These are phyloP conservation scores for Pholiota conissans DNA, from an alignment of 768 basidiomycete species.

Conservation along the genomic window DNA sequence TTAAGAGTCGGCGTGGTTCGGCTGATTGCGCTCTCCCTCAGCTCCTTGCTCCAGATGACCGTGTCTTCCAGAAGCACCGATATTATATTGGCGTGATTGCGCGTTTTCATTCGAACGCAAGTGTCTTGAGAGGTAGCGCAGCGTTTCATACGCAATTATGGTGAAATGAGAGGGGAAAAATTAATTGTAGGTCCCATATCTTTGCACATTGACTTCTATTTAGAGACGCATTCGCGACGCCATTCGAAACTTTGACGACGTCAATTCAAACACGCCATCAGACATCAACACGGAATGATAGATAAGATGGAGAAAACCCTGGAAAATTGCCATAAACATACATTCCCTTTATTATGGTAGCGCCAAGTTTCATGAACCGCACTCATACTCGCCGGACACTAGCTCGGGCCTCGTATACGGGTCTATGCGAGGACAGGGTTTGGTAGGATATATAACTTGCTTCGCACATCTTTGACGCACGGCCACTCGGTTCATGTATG, in stretches of 20 bases:
- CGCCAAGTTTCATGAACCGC: slow-evolving; percentile 1
- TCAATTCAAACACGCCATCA: slow-evolving; percentile 8
- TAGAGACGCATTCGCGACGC: not conserved
- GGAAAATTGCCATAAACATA: slow-evolving; percentile 11
- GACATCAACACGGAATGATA: slow-evolving; percentile 7
- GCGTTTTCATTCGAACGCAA: too few species aligned
- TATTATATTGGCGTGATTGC: too few species aligned
- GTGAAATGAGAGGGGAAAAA: not conserved
- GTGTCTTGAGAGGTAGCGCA: too few species aligned
- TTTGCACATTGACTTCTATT: not conserved
- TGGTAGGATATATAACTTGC: not conserved
- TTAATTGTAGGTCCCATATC: not conserved
- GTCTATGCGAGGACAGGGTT: not conserved
- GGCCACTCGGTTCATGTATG: slow-evolving; percentile 7
- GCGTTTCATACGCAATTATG: too few species aligned
- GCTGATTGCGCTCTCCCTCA: not conserved
- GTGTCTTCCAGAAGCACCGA: too few species aligned
- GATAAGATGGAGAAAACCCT: slow-evolving; percentile 11
- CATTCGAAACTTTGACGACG: not conserved
- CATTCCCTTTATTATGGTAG: slow-evolving; percentile 12
- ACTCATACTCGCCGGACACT: not conserved
- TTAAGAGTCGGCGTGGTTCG: not conserved
- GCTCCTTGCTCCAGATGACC: not conserved
- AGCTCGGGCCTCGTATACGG: not conserved
- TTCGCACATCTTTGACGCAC: not conserved